phyloP scores from a whole-genome alignment of 106 monocot species.

The Dioscorea dumetorum region DNA sequence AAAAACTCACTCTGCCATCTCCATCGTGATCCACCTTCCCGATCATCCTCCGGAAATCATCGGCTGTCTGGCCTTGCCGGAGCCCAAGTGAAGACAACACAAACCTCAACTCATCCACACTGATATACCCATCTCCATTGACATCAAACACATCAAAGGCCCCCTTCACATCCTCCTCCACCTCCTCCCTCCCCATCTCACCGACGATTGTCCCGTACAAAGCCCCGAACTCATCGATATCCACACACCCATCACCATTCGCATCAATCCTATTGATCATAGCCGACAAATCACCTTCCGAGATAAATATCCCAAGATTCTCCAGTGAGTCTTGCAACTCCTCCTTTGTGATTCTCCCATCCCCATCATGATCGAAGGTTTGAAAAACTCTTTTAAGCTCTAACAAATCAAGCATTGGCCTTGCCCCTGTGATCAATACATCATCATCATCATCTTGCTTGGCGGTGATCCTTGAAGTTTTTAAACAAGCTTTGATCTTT shows the following conservation, averaged over 20 bases:
- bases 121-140: background rate
- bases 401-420: background rate
- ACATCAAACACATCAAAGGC: background rate
- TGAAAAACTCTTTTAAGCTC: constrained; percentile 28
- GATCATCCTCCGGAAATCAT: background rate
- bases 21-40: background rate
- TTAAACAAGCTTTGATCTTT: background rate
- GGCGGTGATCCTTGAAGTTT: background rate
- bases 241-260: constrained; percentile 21
- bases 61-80: background rate
- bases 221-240: constrained; percentile 23
- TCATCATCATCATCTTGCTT: background rate
- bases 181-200: constrained; percentile 12
- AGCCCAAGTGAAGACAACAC: background rate
- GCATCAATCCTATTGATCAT: constrained; percentile 29
- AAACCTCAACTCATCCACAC: background rate
- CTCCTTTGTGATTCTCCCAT: constrained; percentile 26
- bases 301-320: constrained; percentile 28
- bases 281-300: constrained; percentile 21
- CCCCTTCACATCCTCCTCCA: background rate
- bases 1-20: background rate
- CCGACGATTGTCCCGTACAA: constrained; percentile 33
- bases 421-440: background rate
- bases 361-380: constrained; percentile 32
- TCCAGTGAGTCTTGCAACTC: constrained; percentile 26